Conservation (phyloP, 176 grass and related monocot species). For the Aegilops tauschii region DNA sequence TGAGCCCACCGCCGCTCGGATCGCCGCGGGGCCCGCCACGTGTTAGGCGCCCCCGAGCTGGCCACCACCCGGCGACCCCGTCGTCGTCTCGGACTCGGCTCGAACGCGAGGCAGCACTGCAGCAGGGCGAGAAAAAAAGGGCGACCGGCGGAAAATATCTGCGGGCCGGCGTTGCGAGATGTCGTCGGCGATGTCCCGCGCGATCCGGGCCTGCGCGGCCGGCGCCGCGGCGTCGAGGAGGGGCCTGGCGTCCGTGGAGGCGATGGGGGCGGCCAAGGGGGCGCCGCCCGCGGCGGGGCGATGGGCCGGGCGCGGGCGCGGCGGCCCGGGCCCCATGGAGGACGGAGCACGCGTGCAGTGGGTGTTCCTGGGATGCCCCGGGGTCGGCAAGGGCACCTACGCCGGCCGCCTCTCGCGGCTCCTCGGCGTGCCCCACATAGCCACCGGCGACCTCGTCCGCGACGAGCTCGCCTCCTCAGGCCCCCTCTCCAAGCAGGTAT, state of each 20-base stretch:
- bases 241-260: constrained; percentile 14
- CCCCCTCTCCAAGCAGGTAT: constrained; percentile 57
- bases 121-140: not conserved
- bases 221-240: not conserved
- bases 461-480: constrained; percentile 58
- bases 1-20: not conserved
- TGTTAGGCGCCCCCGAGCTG: not conserved
- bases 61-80: not conserved
- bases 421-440: constrained; percentile 83
- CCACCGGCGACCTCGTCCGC: constrained; percentile 97
- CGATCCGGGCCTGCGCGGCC: constrained; percentile 28
- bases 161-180: not conserved
- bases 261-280: constrained; percentile 1
- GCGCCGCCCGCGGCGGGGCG: constrained; percentile 2
- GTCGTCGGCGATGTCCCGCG: constrained; percentile 55
- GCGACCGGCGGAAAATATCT: constrained; percentile 24
- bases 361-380: constrained; percentile 92
- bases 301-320: not conserved
- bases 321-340: constrained; percentile 18
- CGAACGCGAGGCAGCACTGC: not conserved
- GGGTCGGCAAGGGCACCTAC: constrained; percentile 97
- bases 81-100: not conserved
- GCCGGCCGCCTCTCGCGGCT: constrained; percentile 86
- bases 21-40: not conserved
- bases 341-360: constrained; percentile 72